A percentile compares a stretch with the other conserved stretches of the same genome.
These are phyloP conservation scores for Allium fistulosum DNA, from an alignment of 106 monocot genomes.

Conservation along the genomic window DNA sequence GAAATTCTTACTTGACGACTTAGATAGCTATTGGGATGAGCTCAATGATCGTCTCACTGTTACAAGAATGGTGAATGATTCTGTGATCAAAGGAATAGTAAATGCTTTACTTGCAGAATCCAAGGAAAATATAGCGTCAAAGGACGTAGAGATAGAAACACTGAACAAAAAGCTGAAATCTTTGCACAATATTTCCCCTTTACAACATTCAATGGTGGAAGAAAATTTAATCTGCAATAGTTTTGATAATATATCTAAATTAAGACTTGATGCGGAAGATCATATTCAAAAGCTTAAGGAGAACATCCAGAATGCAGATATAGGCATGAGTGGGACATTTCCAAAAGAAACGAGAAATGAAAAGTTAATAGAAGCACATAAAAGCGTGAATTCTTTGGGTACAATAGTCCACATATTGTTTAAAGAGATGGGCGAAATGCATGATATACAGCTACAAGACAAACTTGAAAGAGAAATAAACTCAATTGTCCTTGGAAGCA, in stretches of 20 bases:
- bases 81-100: slow-evolving; percentile 63
- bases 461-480: slow-evolving; percentile 62
- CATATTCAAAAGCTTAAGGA: slow-evolving; percentile 52
- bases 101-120: slow-evolving; percentile 60
- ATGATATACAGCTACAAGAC: slow-evolving; percentile 44
- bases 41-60: slow-evolving; percentile 51
- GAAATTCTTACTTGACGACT: slow-evolving; percentile 57
- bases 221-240: background rate
- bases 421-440: slow-evolving; percentile 20
- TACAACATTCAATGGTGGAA: background rate
- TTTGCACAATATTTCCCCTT: slow-evolving; percentile 8
- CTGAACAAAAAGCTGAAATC: slow-evolving; percentile 31
- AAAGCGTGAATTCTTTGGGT: slow-evolving; percentile 35
- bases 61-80: slow-evolving; percentile 66
- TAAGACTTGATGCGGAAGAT: slow-evolving; percentile 39
- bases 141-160: slow-evolving; percentile 41
- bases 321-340: background rate
- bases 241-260: slow-evolving; percentile 15
- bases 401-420: slow-evolving; percentile 18
- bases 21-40: slow-evolving; percentile 79
- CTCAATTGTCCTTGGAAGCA: slow-evolving; percentile 25
- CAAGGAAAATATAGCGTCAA: slow-evolving; percentile 41
- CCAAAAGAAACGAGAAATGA: slow-evolving; percentile 9
- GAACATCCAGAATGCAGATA: slow-evolving; percentile 14
- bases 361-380: slow-evolving; percentile 20